Conservation (phyloP, 2,329 filamentous ascomycete species). For the Phoma sp. region DNA sequence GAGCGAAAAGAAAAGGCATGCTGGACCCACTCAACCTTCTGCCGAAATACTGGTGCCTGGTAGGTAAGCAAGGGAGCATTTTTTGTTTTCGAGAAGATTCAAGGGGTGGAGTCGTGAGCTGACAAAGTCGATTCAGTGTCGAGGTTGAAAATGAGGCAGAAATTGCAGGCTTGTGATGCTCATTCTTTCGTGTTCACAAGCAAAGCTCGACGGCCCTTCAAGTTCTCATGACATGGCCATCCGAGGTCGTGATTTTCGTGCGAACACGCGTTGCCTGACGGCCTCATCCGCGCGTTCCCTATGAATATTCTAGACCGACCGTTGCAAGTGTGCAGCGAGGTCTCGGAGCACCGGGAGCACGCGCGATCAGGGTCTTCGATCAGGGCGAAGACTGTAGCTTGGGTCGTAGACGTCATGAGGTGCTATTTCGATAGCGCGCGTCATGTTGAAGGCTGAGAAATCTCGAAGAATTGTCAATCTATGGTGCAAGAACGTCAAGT, state of each 20-base stretch:
- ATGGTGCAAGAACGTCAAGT: background rate
- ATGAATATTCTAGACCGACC: slow-evolving; percentile 5
- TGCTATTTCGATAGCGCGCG: background rate
- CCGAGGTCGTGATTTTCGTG: background rate
- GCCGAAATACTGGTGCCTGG: slow-evolving; percentile 1
- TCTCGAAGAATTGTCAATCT: background rate
- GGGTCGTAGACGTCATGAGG: slow-evolving; percentile 14
- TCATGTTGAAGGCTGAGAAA: slow-evolving; percentile 1
- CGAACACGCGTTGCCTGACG: slow-evolving; percentile 5
- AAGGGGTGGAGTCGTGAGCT: slow-evolving; percentile 2
- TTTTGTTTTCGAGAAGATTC: slow-evolving; percentile 8
- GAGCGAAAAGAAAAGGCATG: slow-evolving; percentile 7
- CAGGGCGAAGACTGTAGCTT: slow-evolving; percentile 2
- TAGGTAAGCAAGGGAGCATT: background rate
- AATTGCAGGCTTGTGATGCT: background rate
- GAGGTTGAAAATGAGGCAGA: background rate
- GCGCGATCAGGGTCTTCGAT: slow-evolving; percentile 17
- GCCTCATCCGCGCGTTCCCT: slow-evolving; percentile 10
- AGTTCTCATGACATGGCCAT: background rate
- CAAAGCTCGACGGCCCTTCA: background rate
- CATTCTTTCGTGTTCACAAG: background rate
- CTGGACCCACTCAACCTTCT: background rate
- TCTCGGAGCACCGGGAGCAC: background rate
- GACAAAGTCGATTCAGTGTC: slow-evolving; percentile 2
- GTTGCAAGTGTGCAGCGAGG: background rate